Evolutionary conservation across 495 filamentous ascomycete genomes (phyloP), one percentile per base, ranked within the genome.

Genomic region (Penicillium diatomitis): DNA sequence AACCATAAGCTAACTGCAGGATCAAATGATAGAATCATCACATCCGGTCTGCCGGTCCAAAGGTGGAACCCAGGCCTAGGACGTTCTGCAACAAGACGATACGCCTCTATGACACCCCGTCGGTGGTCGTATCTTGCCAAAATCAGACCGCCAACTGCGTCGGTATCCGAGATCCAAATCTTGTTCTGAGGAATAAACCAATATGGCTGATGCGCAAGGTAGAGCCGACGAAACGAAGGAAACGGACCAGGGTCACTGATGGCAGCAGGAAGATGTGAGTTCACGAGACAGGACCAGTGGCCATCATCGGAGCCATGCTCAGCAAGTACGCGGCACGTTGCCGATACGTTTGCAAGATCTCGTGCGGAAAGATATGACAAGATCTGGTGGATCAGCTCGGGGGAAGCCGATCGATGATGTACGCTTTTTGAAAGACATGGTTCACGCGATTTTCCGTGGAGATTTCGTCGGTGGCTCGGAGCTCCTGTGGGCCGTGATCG

Each of bases 121-220:
- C 77, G 71, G 12, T 80, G 70, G 61, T 94, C 80, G 56, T 89
- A 96, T 0, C 84, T 81, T 30, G 78, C 72, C 12, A 95, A 60
- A 20, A 94, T 73, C 33, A 96, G 58, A 44, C 81, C 83, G 0
- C 90, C 90, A n/a, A 64, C 73, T 35, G 73, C 65, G n/a, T 78
- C 73, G 29, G 62, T 74, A 65, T 96, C 89, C 32, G 80, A 77
- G 56, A 94, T 89, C 91, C 91, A 97, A 37, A 97, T 65, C 66
- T 86, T 88, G 51, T 87, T 68, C 48, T 76, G 76, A 0, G 86
- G 72, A 1, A 97, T 74, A 56, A 94, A 96, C 86, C 92, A 95
- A 55, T 83, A 83, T 2, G 85, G 83, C 47, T 90, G 75, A 60
- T 90, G 84, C 30, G 83, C 75, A 32, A 77, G 65, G 54, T 85